These are phyloP conservation scores for Pseudocercospora musae DNA, from an alignment of 2,329 filamentous ascomycete genomes.

Conservation along the genomic window DNA sequence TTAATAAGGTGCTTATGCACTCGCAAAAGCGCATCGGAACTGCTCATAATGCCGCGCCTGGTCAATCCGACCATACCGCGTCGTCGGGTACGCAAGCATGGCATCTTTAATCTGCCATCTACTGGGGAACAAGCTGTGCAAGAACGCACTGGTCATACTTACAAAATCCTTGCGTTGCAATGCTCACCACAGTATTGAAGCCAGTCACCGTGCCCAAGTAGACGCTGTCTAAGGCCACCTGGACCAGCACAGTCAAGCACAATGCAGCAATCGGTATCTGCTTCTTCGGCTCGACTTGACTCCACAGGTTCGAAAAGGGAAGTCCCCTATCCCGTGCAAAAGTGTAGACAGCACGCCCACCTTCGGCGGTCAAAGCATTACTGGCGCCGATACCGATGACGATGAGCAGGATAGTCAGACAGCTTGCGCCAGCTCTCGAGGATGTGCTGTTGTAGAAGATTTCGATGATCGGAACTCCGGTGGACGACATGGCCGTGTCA, in stretches of 20 bases:
- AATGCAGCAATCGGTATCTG: conserved; percentile 52
- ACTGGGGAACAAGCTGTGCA: neutral
- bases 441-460: conserved; percentile 52
- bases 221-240: conserved; percentile 51
- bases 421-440: conserved; percentile 45
- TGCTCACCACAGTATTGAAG: conserved; percentile 54
- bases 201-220: conserved; percentile 36
- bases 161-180: conserved; percentile 56
- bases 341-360: conserved; percentile 46
- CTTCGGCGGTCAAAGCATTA: conserved; percentile 49
- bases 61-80: neutral
- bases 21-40: neutral
- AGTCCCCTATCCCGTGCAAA: conserved; percentile 53
- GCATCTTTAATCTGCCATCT: neutral
- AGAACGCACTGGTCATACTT: neutral
- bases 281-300: conserved; percentile 46
- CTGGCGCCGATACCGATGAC: conserved; percentile 49
- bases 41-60: neutral
- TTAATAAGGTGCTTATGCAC: neutral
- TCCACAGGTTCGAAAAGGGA: conserved; percentile 49
- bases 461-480: conserved; percentile 53
- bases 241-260: conserved; percentile 46
- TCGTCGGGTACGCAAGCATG: neutral
- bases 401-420: conserved; percentile 46
- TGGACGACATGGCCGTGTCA: conserved; percentile 43